These are phyloP conservation scores for Suhomyces yuchorum DNA, from an alignment of 1,139 yeast species.

Conservation along the genomic window DNA sequence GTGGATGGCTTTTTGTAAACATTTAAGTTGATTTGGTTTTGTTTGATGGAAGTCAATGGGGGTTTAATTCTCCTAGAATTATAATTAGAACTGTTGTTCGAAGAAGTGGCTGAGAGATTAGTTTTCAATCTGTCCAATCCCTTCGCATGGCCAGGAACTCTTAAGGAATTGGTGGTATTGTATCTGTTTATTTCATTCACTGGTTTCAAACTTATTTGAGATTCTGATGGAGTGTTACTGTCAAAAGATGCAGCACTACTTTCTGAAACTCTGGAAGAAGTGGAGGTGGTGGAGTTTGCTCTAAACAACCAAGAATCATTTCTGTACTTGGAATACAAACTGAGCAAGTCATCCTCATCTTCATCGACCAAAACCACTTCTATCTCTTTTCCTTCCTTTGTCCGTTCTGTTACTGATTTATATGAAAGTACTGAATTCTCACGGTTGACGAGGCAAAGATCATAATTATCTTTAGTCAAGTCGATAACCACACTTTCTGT, in stretches of 20 bases:
- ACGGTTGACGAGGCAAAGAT: conserved; percentile 40
- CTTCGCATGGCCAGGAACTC: conserved; percentile 10
- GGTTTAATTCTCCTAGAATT: conserved; percentile 17
- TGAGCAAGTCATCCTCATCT: conserved; percentile 39
- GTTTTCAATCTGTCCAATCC: conserved; percentile 11
- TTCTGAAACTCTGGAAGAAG: conserved; percentile 9
- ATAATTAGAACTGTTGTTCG: conserved; percentile 16
- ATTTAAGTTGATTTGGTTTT: background rate
- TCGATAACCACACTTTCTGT: conserved; percentile 44
- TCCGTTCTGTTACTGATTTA: conserved; percentile 42
- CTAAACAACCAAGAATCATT: conserved; percentile 30
- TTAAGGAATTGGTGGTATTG: conserved; percentile 12
- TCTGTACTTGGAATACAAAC: conserved; percentile 49
- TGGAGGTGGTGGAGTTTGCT: conserved; percentile 18
- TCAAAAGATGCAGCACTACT: conserved; percentile 24
- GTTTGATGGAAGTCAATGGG: conserved; percentile 7
- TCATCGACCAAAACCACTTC: conserved; percentile 51
- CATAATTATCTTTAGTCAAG: conserved; percentile 44
- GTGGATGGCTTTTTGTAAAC: conserved; percentile 6
- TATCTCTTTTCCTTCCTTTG: conserved; percentile 43
- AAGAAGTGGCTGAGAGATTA: conserved; percentile 11
- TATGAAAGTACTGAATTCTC: conserved; percentile 39
- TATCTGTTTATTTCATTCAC: conserved; percentile 10
- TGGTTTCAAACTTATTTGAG: conserved; percentile 23
- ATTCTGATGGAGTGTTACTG: conserved; percentile 21